Evolutionary conservation across 352 stramenopile genomes (phyloP).

Genomic region (Pseudoperonospora humuli): DNA sequence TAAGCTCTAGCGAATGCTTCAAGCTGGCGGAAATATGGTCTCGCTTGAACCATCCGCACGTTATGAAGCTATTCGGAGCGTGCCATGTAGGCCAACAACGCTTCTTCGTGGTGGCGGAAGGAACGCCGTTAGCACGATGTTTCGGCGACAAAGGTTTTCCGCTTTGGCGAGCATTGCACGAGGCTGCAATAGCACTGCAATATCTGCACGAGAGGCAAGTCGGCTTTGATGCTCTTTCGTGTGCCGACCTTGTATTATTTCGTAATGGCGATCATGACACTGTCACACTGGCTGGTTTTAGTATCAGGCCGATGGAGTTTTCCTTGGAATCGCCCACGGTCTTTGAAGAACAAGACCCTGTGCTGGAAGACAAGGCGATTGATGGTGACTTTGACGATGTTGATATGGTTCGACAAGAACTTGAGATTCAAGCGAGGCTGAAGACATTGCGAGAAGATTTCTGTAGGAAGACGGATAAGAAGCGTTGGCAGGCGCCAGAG

Average conservation of each 20-base stretch:
- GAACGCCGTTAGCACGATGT: slow-evolving; percentile 18
- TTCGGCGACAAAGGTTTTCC: slow-evolving; percentile 20
- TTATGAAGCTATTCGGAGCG: slow-evolving; percentile 25
- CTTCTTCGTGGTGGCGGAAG: slow-evolving; percentile 26
- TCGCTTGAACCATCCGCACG: slow-evolving; percentile 16
- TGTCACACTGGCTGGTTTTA: slow-evolving; percentile 19
- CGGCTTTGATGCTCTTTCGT: slow-evolving; percentile 18
- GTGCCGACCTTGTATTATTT: slow-evolving; percentile 25
- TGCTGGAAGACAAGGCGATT: slow-evolving; percentile 17
- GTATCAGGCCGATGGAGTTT: slow-evolving; percentile 18
- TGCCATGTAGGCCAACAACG: slow-evolving; percentile 21
- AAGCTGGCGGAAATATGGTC: slow-evolving; percentile 20
- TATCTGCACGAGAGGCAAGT: slow-evolving; percentile 22
- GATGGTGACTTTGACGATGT: slow-evolving; percentile 13
- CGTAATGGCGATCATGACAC: slow-evolving; percentile 10
- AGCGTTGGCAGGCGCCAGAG: slow-evolving; percentile 21
- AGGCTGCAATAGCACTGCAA: slow-evolving; percentile 19
- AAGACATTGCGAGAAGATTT: not conserved
- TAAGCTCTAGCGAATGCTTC: slow-evolving; percentile 12
- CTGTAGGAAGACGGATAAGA: not conserved
- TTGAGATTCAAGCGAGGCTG: not conserved
- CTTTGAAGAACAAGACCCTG: slow-evolving; percentile 8
- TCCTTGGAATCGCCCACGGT: slow-evolving; percentile 1
- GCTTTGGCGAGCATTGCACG: slow-evolving; percentile 23
- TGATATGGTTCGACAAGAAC: slow-evolving; percentile 11